phyloP scores from a whole-genome alignment of 345 rosid genomes.

The Hibiscus syriacus region DNA sequence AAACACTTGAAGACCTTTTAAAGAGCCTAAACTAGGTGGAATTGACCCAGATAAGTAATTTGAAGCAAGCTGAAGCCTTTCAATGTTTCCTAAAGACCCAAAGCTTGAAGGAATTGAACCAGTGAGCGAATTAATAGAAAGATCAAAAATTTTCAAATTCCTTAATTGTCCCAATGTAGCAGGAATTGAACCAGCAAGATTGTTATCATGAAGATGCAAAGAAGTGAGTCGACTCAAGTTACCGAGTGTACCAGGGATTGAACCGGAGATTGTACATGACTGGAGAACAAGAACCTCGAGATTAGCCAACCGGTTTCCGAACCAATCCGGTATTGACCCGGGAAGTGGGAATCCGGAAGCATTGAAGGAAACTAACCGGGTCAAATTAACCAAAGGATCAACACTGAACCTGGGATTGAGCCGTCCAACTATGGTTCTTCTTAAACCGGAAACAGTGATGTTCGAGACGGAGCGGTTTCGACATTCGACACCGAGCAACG shows the following conservation, averaged over 20 bases:
- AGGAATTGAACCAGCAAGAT: too few species aligned
- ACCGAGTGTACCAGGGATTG: conserved; percentile 51
- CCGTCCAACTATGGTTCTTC: conserved; percentile 48
- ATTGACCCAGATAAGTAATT: conserved; percentile 43
- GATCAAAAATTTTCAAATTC: too few species aligned
- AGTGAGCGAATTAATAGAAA: too few species aligned
- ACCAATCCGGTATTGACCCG: too few species aligned
- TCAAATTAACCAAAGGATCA: conserved; percentile 40
- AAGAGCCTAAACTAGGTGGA: conserved; percentile 36
- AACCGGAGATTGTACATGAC: conserved; percentile 32
- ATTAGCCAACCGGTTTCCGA: too few species aligned
- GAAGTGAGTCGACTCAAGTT: conserved; percentile 30
- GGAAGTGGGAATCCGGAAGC: too few species aligned
- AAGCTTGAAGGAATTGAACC: too few species aligned
- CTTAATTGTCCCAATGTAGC: too few species aligned
- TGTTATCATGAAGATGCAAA: conserved; percentile 40
- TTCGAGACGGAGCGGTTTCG: conserved; percentile 39
- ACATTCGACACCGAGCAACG: too few species aligned
- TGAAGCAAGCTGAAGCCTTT: conserved; percentile 36
- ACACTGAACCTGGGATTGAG: conserved; percentile 42
- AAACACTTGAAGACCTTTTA: too few species aligned
- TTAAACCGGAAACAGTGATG: conserved; percentile 46
- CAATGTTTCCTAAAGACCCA: conserved; percentile 20
- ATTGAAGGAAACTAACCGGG: too few species aligned
- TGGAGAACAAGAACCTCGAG: too few species aligned